A percentile compares a stretch with the other conserved stretches of the same genome.
Conservation (phyloP, 345 rosid species). For the Eucalyptus erythrocorys region DNA sequence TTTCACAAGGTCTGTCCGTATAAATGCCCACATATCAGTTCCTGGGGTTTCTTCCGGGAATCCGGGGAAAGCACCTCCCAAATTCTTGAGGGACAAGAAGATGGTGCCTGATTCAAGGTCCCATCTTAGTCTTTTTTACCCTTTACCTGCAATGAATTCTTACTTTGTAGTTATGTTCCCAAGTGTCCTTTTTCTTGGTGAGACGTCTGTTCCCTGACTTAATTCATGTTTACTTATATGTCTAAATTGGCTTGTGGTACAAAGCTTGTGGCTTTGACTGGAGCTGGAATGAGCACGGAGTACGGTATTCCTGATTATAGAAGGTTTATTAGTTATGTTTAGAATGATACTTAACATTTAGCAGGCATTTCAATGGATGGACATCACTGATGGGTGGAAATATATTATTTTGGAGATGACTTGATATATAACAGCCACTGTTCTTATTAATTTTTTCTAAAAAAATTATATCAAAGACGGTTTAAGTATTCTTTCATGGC, state of each 20-base stretch:
- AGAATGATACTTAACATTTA: background rate
- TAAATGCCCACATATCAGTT: no score
- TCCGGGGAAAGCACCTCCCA: no score
- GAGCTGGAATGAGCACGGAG: slow-evolving; percentile 92
- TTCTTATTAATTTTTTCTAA: no score
- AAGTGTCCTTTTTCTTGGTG: background rate
- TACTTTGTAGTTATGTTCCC: no score
- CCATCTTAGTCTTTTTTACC: no score
- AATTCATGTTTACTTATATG: background rate
- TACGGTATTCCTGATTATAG: slow-evolving; percentile 91
- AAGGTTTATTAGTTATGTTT: slow-evolving; percentile 28
- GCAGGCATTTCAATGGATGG: background rate
- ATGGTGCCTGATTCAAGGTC: no score
- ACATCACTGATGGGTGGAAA: background rate
- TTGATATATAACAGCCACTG: background rate
- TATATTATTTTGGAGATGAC: background rate
- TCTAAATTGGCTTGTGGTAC: slow-evolving; percentile 17
- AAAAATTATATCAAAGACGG: no score
- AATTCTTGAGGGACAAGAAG: no score
- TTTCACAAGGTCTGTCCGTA: no score
- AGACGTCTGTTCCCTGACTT: background rate
- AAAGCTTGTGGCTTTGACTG: slow-evolving; percentile 67
- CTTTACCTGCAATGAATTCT: no score
- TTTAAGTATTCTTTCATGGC: no score
- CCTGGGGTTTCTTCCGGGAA: no score